Evolutionary conservation across 2,329 filamentous ascomycete genomes (phyloP).

Genomic region (Berkeleyomyces basicola): DNA sequence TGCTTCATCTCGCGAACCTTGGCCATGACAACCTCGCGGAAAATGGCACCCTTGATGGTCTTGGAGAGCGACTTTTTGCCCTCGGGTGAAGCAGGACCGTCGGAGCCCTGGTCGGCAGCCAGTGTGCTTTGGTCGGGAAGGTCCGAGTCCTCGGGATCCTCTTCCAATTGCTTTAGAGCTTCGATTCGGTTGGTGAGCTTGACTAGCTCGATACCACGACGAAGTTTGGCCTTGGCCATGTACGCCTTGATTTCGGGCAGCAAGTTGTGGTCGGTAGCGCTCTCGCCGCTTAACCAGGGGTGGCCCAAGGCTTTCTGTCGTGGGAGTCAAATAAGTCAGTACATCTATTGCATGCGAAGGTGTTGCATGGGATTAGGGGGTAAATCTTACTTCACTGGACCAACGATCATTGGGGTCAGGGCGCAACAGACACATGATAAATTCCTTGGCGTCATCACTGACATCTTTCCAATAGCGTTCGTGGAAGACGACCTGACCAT

Average conservation of each 20-base stretch:
- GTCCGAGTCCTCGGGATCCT: constrained; percentile 59
- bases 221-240: constrained; percentile 78
- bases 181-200: constrained; percentile 94
- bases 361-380: constrained; percentile 16
- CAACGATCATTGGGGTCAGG: constrained; percentile 61
- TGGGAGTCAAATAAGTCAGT: background rate
- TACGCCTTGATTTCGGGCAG: constrained; percentile 90
- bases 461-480: constrained; percentile 98
- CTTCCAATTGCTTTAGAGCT: constrained; percentile 81
- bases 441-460: constrained; percentile 85
- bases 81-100: constrained; percentile 20
- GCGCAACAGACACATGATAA: constrained; percentile 69
- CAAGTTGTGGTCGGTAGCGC: constrained; percentile 83
- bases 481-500: constrained; percentile 76
- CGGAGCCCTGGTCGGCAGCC: constrained; percentile 28
- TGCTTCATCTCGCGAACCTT: constrained; percentile 89
- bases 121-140: constrained; percentile 42
- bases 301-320: constrained; percentile 59
- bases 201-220: constrained; percentile 87
- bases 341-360: background rate
- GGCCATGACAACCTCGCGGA: constrained; percentile 83
- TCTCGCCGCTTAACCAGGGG: constrained; percentile 80
- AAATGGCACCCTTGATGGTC: constrained; percentile 53
- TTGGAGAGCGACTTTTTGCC: constrained; percentile 29
- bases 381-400: constrained; percentile 48